Evolutionary conservation across 2,329 filamentous ascomycete genomes (phyloP), one percentile per base, ranked within the genome.

Genomic region (Phaeosphaeria sp.): DNA sequence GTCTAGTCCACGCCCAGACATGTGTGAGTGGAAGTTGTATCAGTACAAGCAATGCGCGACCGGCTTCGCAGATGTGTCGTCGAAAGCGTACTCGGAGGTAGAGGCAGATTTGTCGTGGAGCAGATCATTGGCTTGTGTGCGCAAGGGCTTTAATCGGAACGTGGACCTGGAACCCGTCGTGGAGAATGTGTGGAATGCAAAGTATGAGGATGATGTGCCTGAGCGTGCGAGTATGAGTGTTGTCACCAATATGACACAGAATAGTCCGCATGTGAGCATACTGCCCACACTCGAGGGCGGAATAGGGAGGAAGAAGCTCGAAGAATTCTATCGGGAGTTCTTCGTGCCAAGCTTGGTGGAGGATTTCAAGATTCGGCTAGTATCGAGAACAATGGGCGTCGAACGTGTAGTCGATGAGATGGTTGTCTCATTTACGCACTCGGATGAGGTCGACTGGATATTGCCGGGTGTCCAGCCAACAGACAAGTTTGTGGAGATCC

Each of bases 351-450:
- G 78, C 33, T 79, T 84, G 36, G 85, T 86, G 3, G 80, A 82
- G 0, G 83, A 82, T 17, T 80, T 86, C 69, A 77, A 78, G 15
- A 81, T 87, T 33, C 79, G 81, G 17, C 75, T 88, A 7, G 71
- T 88, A 7, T 84, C 82, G 9, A 79, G 85, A 18, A 88, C 85
- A 0, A 76, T 84, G 2, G 85, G 85, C 6, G 77, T 80, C 0
- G 84, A 88, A 66, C 79, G 84, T 2, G 78, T 88, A 2, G 86
- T 87, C 2, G 86, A 88, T 60, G 86, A 88, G 64, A 80, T 87
- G 70, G 77, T 85, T 17, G 66, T 85, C 4, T 79, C 79, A 0
- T 88, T 87, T 63, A 81, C 81, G 33, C 86, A 88, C 61, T 84
- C 82, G 0, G 79, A 83, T 39, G 82, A 84, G 53, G 72, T 87